These are phyloP conservation scores for Rosa multiflora DNA, from an alignment of 306 rosid genomes.

Conservation along the genomic window DNA sequence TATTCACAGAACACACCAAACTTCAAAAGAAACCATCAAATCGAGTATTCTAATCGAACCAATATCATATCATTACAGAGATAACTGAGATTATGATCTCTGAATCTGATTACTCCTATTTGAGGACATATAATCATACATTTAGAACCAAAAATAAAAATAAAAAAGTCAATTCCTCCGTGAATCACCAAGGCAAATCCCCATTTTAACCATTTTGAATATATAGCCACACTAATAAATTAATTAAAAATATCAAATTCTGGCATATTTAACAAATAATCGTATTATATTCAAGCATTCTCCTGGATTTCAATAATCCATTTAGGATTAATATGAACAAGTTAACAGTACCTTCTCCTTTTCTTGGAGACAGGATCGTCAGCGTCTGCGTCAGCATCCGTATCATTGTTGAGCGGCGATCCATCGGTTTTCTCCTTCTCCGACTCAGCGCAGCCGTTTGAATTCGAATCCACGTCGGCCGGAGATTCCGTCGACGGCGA, in stretches of 20 bases:
- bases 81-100: not conserved
- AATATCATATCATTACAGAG: no score
- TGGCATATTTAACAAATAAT: not conserved
- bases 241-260: no score
- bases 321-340: not conserved
- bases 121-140: no score
- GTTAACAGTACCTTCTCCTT: conserved; percentile 49
- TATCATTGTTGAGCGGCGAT: conserved; percentile 5
- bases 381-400: conserved; percentile 14
- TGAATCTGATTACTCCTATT: not conserved
- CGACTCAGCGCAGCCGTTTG: conserved; percentile 28
- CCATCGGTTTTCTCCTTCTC: conserved; percentile 31
- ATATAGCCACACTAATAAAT: not conserved
- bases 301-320: not conserved
- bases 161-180: no score
- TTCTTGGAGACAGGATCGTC: conserved; percentile 53
- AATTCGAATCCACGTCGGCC: conserved; percentile 22
- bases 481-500: conserved; percentile 28
- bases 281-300: not conserved
- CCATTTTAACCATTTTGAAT: not conserved
- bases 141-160: no score
- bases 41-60: no score
- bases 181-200: not conserved
- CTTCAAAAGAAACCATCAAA: no score
- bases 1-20: not conserved